phyloP scores from a whole-genome alignment of 2,329 filamentous ascomycete genomes.

The Ascochyta rabiei region DNA sequence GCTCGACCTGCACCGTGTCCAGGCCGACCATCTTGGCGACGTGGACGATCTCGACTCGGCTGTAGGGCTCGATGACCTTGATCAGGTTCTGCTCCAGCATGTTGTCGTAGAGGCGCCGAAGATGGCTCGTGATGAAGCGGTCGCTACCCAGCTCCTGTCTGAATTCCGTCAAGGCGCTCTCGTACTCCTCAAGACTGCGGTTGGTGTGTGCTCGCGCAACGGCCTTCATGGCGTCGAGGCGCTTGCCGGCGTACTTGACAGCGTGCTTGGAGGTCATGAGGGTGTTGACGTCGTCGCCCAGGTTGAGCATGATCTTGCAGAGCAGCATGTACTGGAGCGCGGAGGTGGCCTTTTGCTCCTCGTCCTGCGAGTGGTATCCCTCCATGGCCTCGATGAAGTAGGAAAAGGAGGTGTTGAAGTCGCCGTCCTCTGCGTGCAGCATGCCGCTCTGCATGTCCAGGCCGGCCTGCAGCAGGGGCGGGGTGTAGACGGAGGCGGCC shows the following conservation, averaged over 20 bases:
- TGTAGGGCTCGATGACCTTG: conserved; percentile 99
- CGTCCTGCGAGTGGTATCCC: conserved; percentile 93
- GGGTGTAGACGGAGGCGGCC: conserved; percentile 96
- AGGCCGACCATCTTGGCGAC: conserved; percentile 97
- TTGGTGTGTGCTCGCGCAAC: conserved; percentile 95
- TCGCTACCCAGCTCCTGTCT: conserved; percentile 93
- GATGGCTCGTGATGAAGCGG: conserved; percentile 94
- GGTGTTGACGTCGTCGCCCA: conserved; percentile 92
- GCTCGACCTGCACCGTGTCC: conserved; percentile 94
- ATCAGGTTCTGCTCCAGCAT: conserved; percentile 99
- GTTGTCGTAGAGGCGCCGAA: conserved; percentile 93
- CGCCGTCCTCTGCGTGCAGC: conserved; percentile 97
- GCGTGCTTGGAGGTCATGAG: conserved; percentile 97
- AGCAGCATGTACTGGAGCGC: conserved; percentile 99
- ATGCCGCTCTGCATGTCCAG: conserved; percentile 99
- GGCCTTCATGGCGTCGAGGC: conserved; percentile 98
- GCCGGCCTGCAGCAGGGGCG: conserved; percentile 90
- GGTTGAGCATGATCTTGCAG: conserved; percentile 99
- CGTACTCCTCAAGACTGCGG: conserved; percentile 95
- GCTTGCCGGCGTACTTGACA: conserved; percentile 92
- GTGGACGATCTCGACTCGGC: conserved; percentile 93
- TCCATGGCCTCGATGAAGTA: conserved; percentile 99
- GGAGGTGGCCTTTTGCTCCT: conserved; percentile 86
- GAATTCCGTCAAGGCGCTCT: conserved; percentile 87
- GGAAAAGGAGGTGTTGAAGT: conserved; percentile 98